A percentile compares a stretch with the other conserved stretches of the same genome.
phyloP scores from a whole-genome alignment of 2,329 filamentous ascomycete species.

The Arthrinium puccinioides region DNA sequence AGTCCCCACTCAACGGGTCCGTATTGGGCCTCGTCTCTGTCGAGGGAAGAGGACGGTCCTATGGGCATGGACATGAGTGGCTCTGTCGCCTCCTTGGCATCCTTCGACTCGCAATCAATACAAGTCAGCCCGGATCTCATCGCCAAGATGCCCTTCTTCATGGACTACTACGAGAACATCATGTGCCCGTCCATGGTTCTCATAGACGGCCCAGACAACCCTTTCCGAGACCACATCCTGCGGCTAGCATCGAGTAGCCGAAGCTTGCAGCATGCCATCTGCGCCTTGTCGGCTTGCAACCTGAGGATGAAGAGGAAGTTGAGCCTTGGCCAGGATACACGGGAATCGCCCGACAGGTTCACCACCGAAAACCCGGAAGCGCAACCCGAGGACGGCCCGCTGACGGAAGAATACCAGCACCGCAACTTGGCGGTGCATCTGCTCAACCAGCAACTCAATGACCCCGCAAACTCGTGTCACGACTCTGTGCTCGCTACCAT shows the following conservation, averaged over 20 bases:
- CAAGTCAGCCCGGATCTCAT: slow-evolving; percentile 58
- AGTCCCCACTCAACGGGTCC: slow-evolving; percentile 40
- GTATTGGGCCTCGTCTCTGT: slow-evolving; percentile 37
- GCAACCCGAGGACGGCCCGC: slow-evolving; percentile 53
- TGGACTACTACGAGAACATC: slow-evolving; percentile 89
- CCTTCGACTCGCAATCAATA: slow-evolving; percentile 36
- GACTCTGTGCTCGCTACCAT: slow-evolving; percentile 86
- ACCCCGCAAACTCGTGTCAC: slow-evolving; percentile 66
- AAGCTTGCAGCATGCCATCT: slow-evolving; percentile 87
- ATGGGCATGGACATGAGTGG: no score
- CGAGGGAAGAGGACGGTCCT: slow-evolving; percentile 38
- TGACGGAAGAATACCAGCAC: slow-evolving; percentile 79
- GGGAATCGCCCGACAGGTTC: slow-evolving; percentile 41
- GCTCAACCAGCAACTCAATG: slow-evolving; percentile 76
- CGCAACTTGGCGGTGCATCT: slow-evolving; percentile 71
- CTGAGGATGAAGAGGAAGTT: slow-evolving; percentile 74
- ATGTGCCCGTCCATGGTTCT: slow-evolving; percentile 90
- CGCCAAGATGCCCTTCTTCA: slow-evolving; percentile 76
- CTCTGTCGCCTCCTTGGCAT: slow-evolving; percentile 41
- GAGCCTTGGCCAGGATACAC: slow-evolving; percentile 48
- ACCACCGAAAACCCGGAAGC: slow-evolving; percentile 38
- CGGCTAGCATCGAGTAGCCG: slow-evolving; percentile 70
- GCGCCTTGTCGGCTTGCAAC: slow-evolving; percentile 82
- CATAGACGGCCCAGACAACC: slow-evolving; percentile 79
- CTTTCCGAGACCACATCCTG: slow-evolving; percentile 77